phyloP scores from a whole-genome alignment of 2,329 filamentous ascomycete species.

The Venturia carpophila region DNA sequence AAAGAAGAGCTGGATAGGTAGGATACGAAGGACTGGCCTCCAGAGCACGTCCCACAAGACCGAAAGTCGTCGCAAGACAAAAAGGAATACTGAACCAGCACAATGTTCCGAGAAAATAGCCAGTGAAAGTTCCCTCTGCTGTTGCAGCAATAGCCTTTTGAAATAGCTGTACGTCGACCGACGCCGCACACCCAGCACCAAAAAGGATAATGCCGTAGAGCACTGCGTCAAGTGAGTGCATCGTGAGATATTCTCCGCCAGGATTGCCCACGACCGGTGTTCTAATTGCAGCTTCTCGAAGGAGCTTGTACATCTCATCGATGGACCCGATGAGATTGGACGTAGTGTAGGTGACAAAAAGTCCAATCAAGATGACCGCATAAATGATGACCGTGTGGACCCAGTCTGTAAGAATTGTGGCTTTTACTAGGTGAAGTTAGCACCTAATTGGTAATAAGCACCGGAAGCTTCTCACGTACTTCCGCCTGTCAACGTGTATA shows the following conservation, averaged over 20 bases:
- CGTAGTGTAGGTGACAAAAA: constrained; percentile 23
- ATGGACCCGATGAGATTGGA: constrained; percentile 23
- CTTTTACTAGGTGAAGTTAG: constrained; percentile 20
- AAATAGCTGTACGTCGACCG: constrained; percentile 25
- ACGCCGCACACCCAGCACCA: constrained; percentile 20
- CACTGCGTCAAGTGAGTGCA: constrained; percentile 23
- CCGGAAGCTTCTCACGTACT: background rate
- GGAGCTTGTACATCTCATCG: constrained; percentile 24
- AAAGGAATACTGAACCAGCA: constrained; percentile 24
- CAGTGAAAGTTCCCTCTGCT: constrained; percentile 22
- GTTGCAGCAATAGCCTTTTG: constrained; percentile 26
- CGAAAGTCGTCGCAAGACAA: constrained; percentile 24
- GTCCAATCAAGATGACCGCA: constrained; percentile 22
- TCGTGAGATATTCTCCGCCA: constrained; percentile 25
- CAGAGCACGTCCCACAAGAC: constrained; percentile 24
- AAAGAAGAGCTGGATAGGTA: constrained; percentile 20
- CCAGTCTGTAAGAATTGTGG: constrained; percentile 24
- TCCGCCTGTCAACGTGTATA: constrained; percentile 26
- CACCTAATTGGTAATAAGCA: background rate
- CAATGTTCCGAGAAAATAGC: constrained; percentile 24
- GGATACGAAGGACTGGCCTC: constrained; percentile 21
- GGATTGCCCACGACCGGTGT: constrained; percentile 24
- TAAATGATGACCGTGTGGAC: constrained; percentile 23
- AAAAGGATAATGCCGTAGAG: constrained; percentile 24
- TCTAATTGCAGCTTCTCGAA: constrained; percentile 22